phyloP scores from a whole-genome alignment of 495 filamentous ascomycete species.

The Penicillium macrosclerotiorum region DNA sequence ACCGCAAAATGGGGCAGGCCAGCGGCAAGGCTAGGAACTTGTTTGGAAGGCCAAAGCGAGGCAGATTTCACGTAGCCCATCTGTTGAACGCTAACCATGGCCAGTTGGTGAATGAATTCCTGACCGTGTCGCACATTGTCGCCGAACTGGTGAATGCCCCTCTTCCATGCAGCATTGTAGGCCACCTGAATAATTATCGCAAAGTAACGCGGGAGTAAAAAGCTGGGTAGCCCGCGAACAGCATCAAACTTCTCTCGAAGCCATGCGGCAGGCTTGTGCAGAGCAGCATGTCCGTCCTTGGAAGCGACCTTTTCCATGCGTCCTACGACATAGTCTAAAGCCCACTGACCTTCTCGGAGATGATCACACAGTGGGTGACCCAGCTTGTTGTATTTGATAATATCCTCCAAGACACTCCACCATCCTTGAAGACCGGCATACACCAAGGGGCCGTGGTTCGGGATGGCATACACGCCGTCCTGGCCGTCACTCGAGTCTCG shows the following conservation, averaged over 20 bases:
- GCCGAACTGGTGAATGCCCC: conserved; percentile 73
- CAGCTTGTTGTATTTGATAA: conserved; percentile 86
- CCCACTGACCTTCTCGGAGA: conserved; percentile 88
- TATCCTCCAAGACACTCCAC: conserved; percentile 88
- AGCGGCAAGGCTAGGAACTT: conserved; percentile 84
- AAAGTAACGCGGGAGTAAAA: conserved; percentile 90
- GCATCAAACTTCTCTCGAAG: conserved; percentile 79
- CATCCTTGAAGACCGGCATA: conserved; percentile 98
- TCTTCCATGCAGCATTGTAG: conserved; percentile 78
- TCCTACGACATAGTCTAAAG: conserved; percentile 82
- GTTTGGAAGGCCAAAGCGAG: conserved; percentile 82
- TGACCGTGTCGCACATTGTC: conserved; percentile 75
- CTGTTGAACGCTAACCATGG: conserved; percentile 86
- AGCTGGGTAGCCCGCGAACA: conserved; percentile 79
- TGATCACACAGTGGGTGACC: conserved; percentile 92
- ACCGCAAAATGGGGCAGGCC: conserved; percentile 93
- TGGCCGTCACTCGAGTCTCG: conserved; percentile 71
- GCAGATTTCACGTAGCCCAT: conserved; percentile 85
- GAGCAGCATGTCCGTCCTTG: conserved; percentile 53
- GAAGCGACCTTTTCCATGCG: conserved; percentile 72
- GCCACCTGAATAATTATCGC: conserved; percentile 82
- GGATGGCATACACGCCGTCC: conserved; percentile 87
- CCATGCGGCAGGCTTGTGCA: conserved; percentile 71
- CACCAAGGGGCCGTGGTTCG: conserved; percentile 76
- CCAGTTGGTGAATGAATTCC: conserved; percentile 78